Base-by-base conservation (phyloP, 164 flowering plant species). In the Taxillus chinensis region DNA sequence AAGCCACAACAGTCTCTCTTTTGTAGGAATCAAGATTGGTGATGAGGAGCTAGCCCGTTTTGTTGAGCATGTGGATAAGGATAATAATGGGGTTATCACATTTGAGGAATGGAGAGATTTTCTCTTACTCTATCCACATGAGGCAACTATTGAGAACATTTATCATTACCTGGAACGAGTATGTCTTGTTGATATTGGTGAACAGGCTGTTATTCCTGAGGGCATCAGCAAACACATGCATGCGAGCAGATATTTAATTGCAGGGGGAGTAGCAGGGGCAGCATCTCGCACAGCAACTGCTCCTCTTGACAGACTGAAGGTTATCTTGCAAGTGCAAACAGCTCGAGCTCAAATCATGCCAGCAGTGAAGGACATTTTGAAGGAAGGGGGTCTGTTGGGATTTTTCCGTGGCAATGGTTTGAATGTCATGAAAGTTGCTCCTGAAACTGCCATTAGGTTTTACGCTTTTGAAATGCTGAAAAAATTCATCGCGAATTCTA, bases 31-130 rank as follows among this genome's bases (percentile, higher is more conserved):
- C 71, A 85, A 93, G 72, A 84, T 93, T 63, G 84, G 84, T 64
- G 99, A 93, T 64, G 86, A 82, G 60, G 99, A 93, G 65, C 96
- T 93, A 43, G 96, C 96, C 4, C 82, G 76, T 39, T 93, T 93
- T 79, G 92, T 93, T 45, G 97, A 93, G 77, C 96, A 75, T 72
- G 96, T 93, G 54, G 99, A 93, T 56, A 90, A 87, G 81, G 99
- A 93, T 67, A 90, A 89, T 50, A 86, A 90, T 73, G 99, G 99
- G 55, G 84, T 87, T 51, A 93, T 93, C 38, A 93, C 99, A 39
- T 93, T 93, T 72, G 96, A 90, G 75, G 99, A 90, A 71, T 93
- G 99, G 99, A 82, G 99, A 64, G 97, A 93, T 76, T 93, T 93
- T 73, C 89, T 93, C 57, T 79, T 93, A n/a, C 91, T 93, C 41